These are phyloP conservation scores for Leptographium procerum DNA, from an alignment of 2,329 filamentous ascomycete species.

Conservation along the genomic window DNA sequence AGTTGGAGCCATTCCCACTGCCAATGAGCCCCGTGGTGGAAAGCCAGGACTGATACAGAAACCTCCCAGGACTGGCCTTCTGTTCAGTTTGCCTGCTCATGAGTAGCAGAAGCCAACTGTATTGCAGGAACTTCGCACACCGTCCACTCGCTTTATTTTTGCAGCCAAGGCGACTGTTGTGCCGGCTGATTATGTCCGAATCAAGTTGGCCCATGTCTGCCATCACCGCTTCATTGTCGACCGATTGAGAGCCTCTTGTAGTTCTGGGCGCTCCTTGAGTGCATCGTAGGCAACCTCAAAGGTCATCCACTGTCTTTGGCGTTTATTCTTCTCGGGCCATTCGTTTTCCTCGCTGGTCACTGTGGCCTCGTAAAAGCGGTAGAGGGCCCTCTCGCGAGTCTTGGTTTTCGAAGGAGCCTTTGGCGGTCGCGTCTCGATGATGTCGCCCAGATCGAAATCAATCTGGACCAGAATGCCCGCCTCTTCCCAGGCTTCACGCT, in stretches of 20 bases:
- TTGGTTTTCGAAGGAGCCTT: conserved; percentile 46
- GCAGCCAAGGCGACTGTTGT: neutral
- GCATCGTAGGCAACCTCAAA: conserved; percentile 72
- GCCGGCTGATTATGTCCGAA: neutral
- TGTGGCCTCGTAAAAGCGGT: conserved; percentile 78
- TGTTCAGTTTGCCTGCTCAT: neutral
- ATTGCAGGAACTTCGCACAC: too few species aligned
- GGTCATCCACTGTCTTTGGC: conserved; percentile 80
- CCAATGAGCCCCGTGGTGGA: neutral
- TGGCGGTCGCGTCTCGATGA: conserved; percentile 71
- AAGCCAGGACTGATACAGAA: neutral
- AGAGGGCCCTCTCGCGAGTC: conserved; percentile 50
- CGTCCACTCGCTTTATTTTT: neutral
- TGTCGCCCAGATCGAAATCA: conserved; percentile 74
- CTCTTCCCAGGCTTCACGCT: conserved; percentile 95
- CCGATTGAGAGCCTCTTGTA: conserved; percentile 74
- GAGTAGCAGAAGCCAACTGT: too few species aligned
- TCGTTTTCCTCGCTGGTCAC: conserved; percentile 74
- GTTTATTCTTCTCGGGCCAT: conserved; percentile 92
- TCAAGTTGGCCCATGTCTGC: neutral
- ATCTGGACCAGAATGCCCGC: conserved; percentile 82
- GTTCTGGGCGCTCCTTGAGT: conserved; percentile 68
- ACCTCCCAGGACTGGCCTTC: neutral
- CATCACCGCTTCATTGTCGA: conserved; percentile 54
- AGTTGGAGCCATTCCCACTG: neutral